Conservation (phyloP, 2,329 filamentous ascomycete genomes). For the Apiospora rasikravindrae region DNA sequence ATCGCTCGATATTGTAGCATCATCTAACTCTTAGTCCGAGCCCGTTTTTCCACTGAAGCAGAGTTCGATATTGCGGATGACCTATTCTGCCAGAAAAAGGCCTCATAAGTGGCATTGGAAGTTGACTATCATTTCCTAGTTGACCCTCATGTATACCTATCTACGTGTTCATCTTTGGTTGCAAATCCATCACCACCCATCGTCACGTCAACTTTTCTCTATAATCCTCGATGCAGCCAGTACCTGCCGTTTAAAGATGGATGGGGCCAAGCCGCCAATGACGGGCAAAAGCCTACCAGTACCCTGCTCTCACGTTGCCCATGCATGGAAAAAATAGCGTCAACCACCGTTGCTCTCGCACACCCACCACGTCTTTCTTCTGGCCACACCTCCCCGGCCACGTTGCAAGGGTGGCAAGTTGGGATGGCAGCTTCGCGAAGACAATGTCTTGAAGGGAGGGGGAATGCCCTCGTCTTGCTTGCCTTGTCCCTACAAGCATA, state of each 20-base stretch:
- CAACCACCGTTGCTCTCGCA: constrained; percentile 1
- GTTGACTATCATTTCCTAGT: background rate
- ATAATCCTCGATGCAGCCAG: background rate
- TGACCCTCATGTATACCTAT: background rate
- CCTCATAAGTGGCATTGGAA: background rate
- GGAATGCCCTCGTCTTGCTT: background rate
- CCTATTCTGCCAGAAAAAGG: background rate
- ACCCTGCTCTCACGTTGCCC: constrained; percentile 12
- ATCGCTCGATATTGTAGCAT: constrained; percentile 9
- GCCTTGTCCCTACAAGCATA: constrained; percentile 10
- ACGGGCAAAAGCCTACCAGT: background rate
- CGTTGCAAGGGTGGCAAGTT: constrained; percentile 14
- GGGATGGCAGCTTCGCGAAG: background rate
- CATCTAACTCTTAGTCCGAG: background rate
- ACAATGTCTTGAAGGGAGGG: background rate
- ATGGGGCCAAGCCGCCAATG: constrained; percentile 6
- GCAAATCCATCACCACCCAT: background rate
- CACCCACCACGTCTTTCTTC: constrained; percentile 3
- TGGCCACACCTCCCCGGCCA: constrained; percentile 17
- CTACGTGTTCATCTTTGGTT: background rate
- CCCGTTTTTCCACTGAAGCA: background rate
- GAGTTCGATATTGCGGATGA: background rate
- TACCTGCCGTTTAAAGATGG: background rate
- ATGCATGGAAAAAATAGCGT: constrained; percentile 7
- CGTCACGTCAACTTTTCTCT: background rate